A percentile compares a stretch with the other conserved stretches of the same genome.
phyloP scores from a whole-genome alignment of 192 early-diverging fungal genomes.

The Backusella macrospora region DNA sequence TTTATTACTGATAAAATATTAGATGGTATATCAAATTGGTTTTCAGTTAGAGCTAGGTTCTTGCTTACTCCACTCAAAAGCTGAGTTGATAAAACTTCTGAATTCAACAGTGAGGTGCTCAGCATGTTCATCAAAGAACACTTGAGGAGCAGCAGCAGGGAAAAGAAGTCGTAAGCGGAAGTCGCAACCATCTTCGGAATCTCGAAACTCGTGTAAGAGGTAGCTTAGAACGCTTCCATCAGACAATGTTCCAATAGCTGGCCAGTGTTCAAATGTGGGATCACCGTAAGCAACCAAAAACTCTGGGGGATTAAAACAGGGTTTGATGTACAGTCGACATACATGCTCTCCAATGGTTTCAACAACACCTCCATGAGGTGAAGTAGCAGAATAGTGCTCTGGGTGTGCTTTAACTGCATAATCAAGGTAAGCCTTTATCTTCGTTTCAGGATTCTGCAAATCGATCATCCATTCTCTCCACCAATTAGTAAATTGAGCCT shows the following conservation, averaged over 20 bases:
- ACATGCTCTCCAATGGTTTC: background rate
- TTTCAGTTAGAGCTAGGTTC: background rate
- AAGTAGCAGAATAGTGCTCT: background rate
- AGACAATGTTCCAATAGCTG: background rate
- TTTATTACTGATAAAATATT: too few species aligned
- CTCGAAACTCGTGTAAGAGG: background rate
- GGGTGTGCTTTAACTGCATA: background rate
- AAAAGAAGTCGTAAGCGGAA: background rate
- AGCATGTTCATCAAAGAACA: slow-evolving; percentile 15
- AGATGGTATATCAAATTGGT: background rate
- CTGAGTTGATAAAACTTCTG: slow-evolving; percentile 14
- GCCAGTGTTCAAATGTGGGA: background rate
- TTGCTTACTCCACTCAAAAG: background rate
- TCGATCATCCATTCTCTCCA: background rate
- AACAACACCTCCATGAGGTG: background rate
- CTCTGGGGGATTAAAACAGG: background rate
- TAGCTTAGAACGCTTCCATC: background rate
- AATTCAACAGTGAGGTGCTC: slow-evolving; percentile 11
- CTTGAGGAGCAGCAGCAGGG: background rate
- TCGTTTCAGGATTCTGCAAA: background rate
- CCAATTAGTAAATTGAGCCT: background rate
- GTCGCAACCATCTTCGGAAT: background rate
- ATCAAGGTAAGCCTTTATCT: background rate
- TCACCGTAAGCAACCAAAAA: background rate
- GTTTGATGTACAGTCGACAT: background rate